Evolutionary conservation across 352 stramenopile genomes (phyloP), one percentile per base, ranked within the genome.

Genomic region (Pythium phragmiticola): DNA sequence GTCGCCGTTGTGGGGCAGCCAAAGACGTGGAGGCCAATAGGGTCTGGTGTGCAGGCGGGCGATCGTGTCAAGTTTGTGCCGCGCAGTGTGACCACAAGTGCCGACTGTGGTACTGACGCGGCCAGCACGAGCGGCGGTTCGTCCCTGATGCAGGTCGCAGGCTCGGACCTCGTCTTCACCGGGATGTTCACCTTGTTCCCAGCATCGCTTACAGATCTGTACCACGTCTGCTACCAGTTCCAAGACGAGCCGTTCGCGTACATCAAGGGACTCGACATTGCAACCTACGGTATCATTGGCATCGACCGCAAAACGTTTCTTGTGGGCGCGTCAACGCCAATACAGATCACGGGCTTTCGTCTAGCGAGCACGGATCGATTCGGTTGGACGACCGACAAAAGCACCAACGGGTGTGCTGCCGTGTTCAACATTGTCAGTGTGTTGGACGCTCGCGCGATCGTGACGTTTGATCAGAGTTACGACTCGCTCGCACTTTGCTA

Each of bases 181-280:
- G 78, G 80, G 0, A 72, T 45, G 0, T 76, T 89, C 26, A 75
- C 63, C 0, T 45, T 64, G 3, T 83, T 77, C 26, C 82, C 82
- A 13, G 37, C 60, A 3, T 73, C 78, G 0, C 66, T 63, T 0
- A 73, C 57, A 9, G 80, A 89, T 39, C 48, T 80, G 6, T 90
- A 88, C 58, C 76, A 82, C 17, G n/a, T 89, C 34, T 90, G 82
- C 63, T 90, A 90, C 51, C 66, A 76, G n/a, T 90, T 90, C 26
- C 78, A 88, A 54, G 73, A 86, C 39, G 82, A 90, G 3, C 78
- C 79, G 4, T 89, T 74, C 55, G 72, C 79, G 9, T 84, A 82
- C 39, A 60, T 88, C 14, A 65, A 68, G 9, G 72, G 60, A 1
- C 63, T 86, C 7, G 74, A 72, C 4, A 46, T 90, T 4, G 72